phyloP scores from a whole-genome alignment of 768 basidiomycete species.

The Omphalotus guepiniiformis region DNA sequence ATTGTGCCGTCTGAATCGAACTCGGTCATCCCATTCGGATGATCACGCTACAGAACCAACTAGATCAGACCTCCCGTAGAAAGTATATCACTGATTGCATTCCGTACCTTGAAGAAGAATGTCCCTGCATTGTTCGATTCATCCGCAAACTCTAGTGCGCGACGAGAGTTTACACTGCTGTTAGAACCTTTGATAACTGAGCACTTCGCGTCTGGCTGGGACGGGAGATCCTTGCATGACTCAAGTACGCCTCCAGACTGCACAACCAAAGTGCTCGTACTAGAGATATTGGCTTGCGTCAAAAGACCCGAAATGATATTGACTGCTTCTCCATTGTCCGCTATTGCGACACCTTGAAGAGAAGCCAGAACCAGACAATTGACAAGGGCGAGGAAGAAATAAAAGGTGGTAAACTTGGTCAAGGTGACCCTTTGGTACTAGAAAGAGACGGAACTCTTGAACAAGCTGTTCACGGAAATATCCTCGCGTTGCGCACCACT shows the following conservation, averaged over 20 bases:
- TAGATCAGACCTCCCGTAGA: neutral
- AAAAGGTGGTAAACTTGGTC: slow-evolving; percentile 44
- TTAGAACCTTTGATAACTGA: slow-evolving; percentile 2
- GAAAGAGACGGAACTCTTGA: neutral
- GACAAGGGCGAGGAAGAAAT: slow-evolving; percentile 42
- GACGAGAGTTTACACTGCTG: neutral
- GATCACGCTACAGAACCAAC: neutral
- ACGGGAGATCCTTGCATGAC: slow-evolving; percentile 38
- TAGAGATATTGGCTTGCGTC: slow-evolving; percentile 20
- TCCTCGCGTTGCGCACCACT: neutral
- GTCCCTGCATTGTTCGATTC: neutral
- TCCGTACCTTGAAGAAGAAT: too few species aligned
- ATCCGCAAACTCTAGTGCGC: neutral
- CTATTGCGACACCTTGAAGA: slow-evolving; percentile 36
- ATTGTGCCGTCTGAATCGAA: slow-evolving; percentile 7
- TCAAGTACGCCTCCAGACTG: slow-evolving; percentile 12
- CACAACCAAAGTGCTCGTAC: slow-evolving; percentile 20
- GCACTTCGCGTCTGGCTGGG: slow-evolving; percentile 21
- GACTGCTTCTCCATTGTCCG: slow-evolving; percentile 32
- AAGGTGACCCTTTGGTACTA: slow-evolving; percentile 47
- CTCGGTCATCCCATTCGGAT: neutral
- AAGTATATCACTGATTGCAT: too few species aligned
- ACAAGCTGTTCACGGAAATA: neutral
- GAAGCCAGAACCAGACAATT: slow-evolving; percentile 36
- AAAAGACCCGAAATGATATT: slow-evolving; percentile 29